Evolutionary conservation across 805 yeast genomes (phyloP).

Genomic region (Monosporozyma yasuniensis): DNA sequence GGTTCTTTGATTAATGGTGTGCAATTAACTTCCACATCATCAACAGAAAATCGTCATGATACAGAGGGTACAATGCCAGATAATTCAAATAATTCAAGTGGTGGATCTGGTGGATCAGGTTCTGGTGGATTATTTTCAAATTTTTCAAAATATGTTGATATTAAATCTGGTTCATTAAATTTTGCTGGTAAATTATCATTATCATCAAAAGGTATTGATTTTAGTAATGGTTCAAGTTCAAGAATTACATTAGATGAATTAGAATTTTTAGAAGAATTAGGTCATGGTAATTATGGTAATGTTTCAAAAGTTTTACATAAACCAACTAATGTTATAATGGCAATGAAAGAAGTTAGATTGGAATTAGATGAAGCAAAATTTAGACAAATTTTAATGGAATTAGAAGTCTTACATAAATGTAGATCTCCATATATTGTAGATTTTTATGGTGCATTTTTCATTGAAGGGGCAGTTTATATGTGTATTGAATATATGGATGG

Average conservation of each 20-base stretch:
- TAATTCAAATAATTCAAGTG: conserved; percentile 4
- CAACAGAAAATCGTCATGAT: conserved; percentile 20
- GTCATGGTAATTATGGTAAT: conserved; percentile 94
- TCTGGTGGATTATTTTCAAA: conserved; percentile 61
- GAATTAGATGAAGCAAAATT: conserved; percentile 92
- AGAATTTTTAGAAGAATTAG: conserved; percentile 77
- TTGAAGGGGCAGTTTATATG: conserved; percentile 96
- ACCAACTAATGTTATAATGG: conserved; percentile 89
- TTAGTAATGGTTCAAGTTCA: conserved; percentile 80
- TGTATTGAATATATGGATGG: conserved; percentile 98
- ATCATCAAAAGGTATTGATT: conserved; percentile 86
- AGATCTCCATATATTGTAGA: conserved; percentile 86
- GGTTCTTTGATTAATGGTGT: conserved; percentile 24
- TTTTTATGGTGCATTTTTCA: conserved; percentile 94
- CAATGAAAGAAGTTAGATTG: conserved; percentile 91
- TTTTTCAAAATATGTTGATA: conserved; percentile 81
- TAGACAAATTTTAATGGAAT: conserved; percentile 90
- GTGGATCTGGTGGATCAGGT: conserved; percentile 17
- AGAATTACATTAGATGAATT: conserved; percentile 78
- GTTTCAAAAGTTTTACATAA: conserved; percentile 88
- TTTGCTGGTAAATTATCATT: conserved; percentile 90
- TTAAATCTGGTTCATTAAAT: conserved; percentile 83
- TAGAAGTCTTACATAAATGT: conserved; percentile 88
- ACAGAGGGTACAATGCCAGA: conserved; percentile 24
- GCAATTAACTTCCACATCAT: conserved; percentile 28